A percentile compares a stretch with the other conserved stretches of the same genome.
These are phyloP conservation scores for Blastomyces silverae DNA, from an alignment of 2,329 filamentous ascomycete species.

Conservation along the genomic window DNA sequence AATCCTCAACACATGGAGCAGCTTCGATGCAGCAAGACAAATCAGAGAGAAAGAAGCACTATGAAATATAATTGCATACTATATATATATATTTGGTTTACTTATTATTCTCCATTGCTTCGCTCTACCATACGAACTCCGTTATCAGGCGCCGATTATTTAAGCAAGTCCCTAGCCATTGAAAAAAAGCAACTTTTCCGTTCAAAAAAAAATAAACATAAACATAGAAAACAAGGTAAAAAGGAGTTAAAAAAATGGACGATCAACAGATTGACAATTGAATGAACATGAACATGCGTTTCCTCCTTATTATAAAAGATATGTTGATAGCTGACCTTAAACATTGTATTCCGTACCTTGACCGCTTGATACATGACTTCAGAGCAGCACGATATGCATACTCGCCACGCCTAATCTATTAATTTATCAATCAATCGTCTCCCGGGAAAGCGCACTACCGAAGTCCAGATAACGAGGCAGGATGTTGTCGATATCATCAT, in stretches of 20 bases:
- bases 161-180: too few species aligned
- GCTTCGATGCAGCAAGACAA: neutral
- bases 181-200: neutral
- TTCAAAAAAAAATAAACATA: neutral
- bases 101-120: neutral
- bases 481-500: neutral
- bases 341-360: neutral
- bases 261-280: too few species aligned
- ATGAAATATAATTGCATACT: neutral
- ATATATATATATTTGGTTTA: too few species aligned
- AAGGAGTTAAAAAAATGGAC: neutral
- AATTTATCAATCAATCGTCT: neutral
- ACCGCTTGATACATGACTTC: neutral
- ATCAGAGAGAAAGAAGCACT: neutral
- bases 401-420: neutral
- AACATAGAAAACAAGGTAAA: neutral
- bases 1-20: neutral
- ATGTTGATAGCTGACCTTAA: neutral
- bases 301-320: neutral
- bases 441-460: neutral
- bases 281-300: neutral
- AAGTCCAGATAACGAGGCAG: constrained; percentile 1
- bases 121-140: too few species aligned
- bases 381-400: neutral
- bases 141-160: too few species aligned